These are phyloP conservation scores for Chiua sp. DNA, from an alignment of 1,284 basidiomycete species.

Conservation along the genomic window DNA sequence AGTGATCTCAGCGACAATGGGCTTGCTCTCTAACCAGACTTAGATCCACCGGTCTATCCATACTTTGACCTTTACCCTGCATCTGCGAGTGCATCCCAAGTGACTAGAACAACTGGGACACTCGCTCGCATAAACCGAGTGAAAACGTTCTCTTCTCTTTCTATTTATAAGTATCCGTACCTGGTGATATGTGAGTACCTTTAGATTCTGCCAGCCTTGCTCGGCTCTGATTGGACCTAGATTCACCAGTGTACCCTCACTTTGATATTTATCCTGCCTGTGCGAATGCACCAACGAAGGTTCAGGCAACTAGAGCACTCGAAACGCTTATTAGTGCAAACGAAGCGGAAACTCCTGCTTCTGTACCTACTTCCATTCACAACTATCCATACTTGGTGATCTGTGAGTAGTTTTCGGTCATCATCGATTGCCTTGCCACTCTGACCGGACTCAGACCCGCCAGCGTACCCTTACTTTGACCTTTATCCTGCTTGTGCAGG, in stretches of 20 bases:
- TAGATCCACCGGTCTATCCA: conserved; percentile 51
- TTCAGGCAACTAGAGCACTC: not conserved
- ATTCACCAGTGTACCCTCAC: conserved; percentile 49
- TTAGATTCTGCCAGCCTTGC: not conserved
- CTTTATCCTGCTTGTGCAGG: conserved; percentile 43
- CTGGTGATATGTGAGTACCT: conserved; percentile 41
- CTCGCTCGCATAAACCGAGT: not conserved
- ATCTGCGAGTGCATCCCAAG: not conserved
- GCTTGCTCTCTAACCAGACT: conserved; percentile 4
- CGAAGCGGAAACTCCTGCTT: not conserved
- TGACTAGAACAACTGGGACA: not conserved
- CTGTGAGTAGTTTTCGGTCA: conserved; percentile 33
- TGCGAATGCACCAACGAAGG: conserved; percentile 1
- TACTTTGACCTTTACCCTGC: conserved; percentile 51
- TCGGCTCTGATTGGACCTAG: conserved; percentile 32
- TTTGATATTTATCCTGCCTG: conserved; percentile 50
- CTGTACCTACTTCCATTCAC: not conserved
- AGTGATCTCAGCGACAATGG: conserved; percentile 13
- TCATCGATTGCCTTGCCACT: not conserved
- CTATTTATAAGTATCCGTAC: conserved; percentile 36
- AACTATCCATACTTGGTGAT: conserved; percentile 42
- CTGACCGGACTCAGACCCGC: conserved; percentile 39
- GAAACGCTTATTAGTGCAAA: not conserved
- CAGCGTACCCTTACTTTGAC: conserved; percentile 51
- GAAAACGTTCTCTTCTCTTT: not conserved